Evolutionary conservation across 169 alveolate genomes (phyloP).

Genomic region (Eimeria maxima): DNA sequence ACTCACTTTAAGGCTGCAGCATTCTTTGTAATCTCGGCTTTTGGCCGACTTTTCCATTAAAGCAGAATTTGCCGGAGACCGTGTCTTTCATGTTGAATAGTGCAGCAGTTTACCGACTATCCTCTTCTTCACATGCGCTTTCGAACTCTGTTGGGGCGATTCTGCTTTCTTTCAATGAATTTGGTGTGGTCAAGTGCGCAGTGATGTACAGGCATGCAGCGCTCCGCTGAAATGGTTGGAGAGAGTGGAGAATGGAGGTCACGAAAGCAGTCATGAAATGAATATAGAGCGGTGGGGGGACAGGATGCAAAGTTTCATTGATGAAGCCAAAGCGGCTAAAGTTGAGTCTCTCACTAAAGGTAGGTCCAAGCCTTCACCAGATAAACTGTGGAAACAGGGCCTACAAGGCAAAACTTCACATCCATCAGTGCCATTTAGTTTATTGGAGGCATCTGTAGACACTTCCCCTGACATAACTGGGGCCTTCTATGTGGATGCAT

Average conservation of each 20-base stretch:
- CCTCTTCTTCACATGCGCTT: not conserved
- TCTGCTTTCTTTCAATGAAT: not conserved
- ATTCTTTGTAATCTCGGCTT: not conserved
- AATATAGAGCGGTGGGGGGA: not conserved
- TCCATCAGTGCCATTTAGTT: not conserved
- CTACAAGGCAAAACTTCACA: not conserved
- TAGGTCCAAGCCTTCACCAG: not conserved
- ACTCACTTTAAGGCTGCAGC: not conserved
- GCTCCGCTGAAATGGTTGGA: not conserved
- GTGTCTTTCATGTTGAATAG: not conserved
- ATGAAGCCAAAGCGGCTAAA: not conserved
- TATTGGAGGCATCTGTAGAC: not conserved
- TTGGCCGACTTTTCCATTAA: not conserved
- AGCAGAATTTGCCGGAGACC: not conserved
- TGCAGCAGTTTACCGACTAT: not conserved
- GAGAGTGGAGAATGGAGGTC: not conserved
- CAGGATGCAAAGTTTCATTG: not conserved
- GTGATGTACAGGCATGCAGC: not conserved
- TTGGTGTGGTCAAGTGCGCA: not conserved
- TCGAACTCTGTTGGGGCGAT: not conserved
- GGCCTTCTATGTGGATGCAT: not conserved
- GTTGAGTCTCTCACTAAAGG: not conserved
- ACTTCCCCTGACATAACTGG: not conserved
- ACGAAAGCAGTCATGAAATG: not conserved
- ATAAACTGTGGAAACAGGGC: not conserved